Evolutionary conservation across 805 yeast species (phyloP).

Genomic region (Ogataea ganodermae): DNA sequence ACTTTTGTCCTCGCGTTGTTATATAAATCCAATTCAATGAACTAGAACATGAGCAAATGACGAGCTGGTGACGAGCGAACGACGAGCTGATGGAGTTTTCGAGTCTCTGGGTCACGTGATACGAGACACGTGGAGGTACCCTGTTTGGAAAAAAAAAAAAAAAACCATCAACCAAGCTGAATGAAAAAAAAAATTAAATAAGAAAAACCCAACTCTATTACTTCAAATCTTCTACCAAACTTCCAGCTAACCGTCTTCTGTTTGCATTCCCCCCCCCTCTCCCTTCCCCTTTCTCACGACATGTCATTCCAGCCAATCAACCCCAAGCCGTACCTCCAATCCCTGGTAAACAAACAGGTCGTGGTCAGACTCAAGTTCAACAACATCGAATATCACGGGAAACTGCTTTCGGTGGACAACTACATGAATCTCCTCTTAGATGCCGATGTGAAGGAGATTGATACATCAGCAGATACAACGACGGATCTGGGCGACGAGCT

Average conservation of each 20-base stretch:
- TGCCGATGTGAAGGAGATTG: conserved; percentile 48
- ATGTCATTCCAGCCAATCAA: conserved; percentile 65
- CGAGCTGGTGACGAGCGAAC: not conserved
- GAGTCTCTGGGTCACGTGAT: not conserved
- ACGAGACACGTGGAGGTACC: not conserved
- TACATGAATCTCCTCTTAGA: conserved; percentile 87
- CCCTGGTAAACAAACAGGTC: conserved; percentile 69
- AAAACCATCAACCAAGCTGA: not conserved
- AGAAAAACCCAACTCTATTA: not conserved
- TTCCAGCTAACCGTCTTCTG: too few species aligned
- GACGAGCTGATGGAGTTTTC: not conserved
- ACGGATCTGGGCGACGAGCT: conserved; percentile 50
- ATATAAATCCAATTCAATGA: conserved; percentile 1
- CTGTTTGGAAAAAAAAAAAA: not conserved
- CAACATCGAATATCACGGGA: conserved; percentile 83
- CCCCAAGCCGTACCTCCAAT: conserved; percentile 87
- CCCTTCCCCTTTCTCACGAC: conserved; percentile 3
- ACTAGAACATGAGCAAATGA: not conserved
- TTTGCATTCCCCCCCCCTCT: not conserved
- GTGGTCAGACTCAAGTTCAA: conserved; percentile 88
- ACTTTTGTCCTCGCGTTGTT: not conserved
- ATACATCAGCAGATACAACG: conserved; percentile 41
- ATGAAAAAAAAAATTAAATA: not conserved
- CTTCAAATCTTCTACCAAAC: too few species aligned
- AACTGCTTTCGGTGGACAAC: conserved; percentile 76